phyloP scores from a whole-genome alignment of 345 rosid genomes.

The Streptanthus diversifolius region DNA sequence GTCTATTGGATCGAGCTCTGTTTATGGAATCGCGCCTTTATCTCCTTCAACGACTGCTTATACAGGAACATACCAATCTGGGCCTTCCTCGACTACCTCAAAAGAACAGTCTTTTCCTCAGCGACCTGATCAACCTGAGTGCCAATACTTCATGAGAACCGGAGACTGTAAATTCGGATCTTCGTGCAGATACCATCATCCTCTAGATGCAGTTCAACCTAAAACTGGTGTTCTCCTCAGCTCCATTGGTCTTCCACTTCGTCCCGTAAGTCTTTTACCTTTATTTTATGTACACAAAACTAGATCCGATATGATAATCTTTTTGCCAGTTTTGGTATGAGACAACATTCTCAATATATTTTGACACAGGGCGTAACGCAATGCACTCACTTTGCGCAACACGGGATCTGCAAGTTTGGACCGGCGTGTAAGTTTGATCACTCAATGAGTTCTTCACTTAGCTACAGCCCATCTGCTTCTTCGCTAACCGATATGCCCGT shows the following conservation, averaged over 20 bases:
- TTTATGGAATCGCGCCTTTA: constrained; percentile 63
- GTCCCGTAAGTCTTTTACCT: constrained; percentile 58
- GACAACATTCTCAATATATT: neutral
- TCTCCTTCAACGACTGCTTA: constrained; percentile 69
- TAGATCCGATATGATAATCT: neutral
- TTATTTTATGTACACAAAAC: neutral
- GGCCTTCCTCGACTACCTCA: constrained; percentile 48
- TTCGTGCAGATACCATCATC: constrained; percentile 90
- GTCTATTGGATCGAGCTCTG: constrained; percentile 51
- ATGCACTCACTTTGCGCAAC: constrained; percentile 62
- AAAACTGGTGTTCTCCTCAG: constrained; percentile 55
- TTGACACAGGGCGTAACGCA: constrained; percentile 61
- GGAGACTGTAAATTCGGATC: constrained; percentile 94
- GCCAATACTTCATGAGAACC: constrained; percentile 81
- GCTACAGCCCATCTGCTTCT: constrained; percentile 91
- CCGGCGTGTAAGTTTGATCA: constrained; percentile 82
- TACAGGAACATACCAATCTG: constrained; percentile 52
- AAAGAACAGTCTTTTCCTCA: constrained; percentile 72
- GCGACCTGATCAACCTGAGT: constrained; percentile 85
- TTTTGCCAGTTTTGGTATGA: neutral
- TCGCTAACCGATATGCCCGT: constrained; percentile 92
- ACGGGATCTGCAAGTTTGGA: constrained; percentile 74
- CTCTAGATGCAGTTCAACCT: constrained; percentile 52
- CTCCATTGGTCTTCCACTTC: constrained; percentile 82
- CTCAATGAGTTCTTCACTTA: constrained; percentile 54